A percentile compares a stretch with the other conserved stretches of the same genome.
phyloP scores from a whole-genome alignment of 2,329 filamentous ascomycete genomes.

The Diaporthe ampelina region DNA sequence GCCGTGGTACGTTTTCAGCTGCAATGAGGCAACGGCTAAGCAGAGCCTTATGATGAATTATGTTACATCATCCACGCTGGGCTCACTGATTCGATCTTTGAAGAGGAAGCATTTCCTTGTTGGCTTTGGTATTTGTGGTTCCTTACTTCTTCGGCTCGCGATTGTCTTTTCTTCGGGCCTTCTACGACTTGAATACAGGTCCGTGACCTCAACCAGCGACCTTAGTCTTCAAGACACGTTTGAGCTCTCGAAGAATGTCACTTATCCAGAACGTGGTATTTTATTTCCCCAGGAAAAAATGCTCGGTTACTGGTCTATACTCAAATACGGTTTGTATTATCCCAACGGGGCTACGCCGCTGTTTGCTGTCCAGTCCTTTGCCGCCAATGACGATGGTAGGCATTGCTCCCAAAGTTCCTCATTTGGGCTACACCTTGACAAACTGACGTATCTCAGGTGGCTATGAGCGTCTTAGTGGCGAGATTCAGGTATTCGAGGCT shows the following conservation, averaged over 20 bases:
- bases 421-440: background rate
- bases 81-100: background rate
- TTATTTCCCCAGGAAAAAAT: no score
- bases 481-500: background rate
- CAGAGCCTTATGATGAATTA: background rate
- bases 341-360: background rate
- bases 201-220: accelerated
- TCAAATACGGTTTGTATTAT: background rate
- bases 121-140: background rate
- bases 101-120: background rate
- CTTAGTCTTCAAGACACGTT: background rate
- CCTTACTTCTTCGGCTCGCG: background rate
- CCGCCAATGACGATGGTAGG: background rate
- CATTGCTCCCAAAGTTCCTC: background rate
- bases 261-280: no score
- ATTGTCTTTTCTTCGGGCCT: background rate
- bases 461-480: background rate
- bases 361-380: background rate
- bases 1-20: background rate
- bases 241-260: background rate
- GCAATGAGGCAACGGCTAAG: background rate
- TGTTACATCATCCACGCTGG: background rate
- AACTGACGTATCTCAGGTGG: background rate
- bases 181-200: background rate
- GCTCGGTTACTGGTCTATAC: background rate